Evolutionary conservation across 192 early-diverging fungal species (phyloP).

Genomic region (Dispira simplex): DNA sequence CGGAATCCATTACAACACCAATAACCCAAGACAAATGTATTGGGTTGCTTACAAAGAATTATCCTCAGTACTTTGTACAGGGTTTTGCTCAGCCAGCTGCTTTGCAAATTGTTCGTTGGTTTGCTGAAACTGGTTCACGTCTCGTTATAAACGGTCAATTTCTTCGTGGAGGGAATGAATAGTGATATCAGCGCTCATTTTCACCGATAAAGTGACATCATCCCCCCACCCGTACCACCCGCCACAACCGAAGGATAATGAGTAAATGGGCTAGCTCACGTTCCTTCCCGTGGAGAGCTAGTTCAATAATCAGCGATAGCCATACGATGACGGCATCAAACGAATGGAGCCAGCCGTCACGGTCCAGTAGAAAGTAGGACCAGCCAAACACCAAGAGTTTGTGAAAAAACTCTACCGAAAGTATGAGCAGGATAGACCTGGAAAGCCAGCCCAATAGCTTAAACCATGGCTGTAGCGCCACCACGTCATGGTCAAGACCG

Average conservation of each 20-base stretch:
- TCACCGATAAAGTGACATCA: neutral
- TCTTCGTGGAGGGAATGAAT: neutral
- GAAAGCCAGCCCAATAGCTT: neutral
- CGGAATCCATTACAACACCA: too few relatives aligned
- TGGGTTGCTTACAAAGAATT: too few relatives aligned
- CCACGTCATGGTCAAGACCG: neutral
- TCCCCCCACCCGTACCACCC: constrained; percentile 6
- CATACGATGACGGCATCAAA: constrained; percentile 3
- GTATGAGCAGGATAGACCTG: neutral
- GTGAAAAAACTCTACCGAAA: neutral
- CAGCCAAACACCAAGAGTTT: constrained; percentile 5
- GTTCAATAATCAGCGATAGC: constrained; percentile 6
- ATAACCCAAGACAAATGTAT: too few relatives aligned
- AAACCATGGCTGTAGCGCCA: neutral
- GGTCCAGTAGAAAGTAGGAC: constrained; percentile 2
- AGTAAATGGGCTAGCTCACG: constrained; percentile 1
- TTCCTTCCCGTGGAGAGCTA: neutral
- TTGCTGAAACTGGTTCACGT: neutral
- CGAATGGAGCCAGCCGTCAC: constrained; percentile 5
- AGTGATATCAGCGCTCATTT: constrained; percentile 5
- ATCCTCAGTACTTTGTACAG: too few relatives aligned
- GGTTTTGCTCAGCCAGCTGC: neutral
- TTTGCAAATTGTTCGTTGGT: neutral
- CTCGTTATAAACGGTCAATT: neutral
- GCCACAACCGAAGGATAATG: constrained; percentile 9